Conservation (phyloP, 805 yeast genomes). For the Wickerhamiella sergipiensis region DNA sequence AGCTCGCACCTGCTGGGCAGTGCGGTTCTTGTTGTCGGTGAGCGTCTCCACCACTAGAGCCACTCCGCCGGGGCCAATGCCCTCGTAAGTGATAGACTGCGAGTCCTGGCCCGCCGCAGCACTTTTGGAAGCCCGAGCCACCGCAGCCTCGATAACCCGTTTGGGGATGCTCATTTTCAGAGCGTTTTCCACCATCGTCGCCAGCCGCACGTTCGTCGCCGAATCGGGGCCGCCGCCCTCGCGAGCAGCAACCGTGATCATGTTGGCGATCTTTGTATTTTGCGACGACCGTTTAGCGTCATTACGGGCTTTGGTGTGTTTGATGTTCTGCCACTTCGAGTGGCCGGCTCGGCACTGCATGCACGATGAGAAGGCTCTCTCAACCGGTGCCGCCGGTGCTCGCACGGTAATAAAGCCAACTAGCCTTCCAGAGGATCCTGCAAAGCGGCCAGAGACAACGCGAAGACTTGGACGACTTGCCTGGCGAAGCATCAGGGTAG, state of each 20-base stretch:
- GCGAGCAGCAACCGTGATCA: conserved; percentile 63
- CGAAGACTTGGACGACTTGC: too few species aligned
- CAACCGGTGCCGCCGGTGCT: too few species aligned
- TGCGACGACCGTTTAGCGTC: conserved; percentile 65
- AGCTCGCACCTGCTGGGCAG: conserved; percentile 61
- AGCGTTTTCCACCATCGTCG: conserved; percentile 67
- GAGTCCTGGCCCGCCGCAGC: conserved; percentile 60
- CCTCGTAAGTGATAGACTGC: conserved; percentile 60
- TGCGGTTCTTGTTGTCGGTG: conserved; percentile 79
- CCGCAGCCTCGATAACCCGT: conserved; percentile 74
- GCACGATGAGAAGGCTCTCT: not conserved
- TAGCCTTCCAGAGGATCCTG: too few species aligned
- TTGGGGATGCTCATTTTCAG: conserved; percentile 63
- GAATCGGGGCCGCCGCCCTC: conserved; percentile 55
- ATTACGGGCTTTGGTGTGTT: conserved; percentile 86
- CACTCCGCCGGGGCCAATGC: conserved; percentile 85
- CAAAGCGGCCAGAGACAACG: too few species aligned
- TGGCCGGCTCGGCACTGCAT: conserved; percentile 51
- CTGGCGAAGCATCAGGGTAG: too few species aligned
- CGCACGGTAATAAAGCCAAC: too few species aligned
- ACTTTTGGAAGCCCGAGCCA: conserved; percentile 37
- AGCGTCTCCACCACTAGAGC: conserved; percentile 73
- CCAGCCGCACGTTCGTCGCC: conserved; percentile 42
- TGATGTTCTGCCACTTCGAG: conserved; percentile 89
- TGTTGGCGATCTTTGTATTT: conserved; percentile 56